Evolutionary conservation across 2,329 filamentous ascomycete genomes (phyloP).

Genomic region (Xylariomycetidae sp.): DNA sequence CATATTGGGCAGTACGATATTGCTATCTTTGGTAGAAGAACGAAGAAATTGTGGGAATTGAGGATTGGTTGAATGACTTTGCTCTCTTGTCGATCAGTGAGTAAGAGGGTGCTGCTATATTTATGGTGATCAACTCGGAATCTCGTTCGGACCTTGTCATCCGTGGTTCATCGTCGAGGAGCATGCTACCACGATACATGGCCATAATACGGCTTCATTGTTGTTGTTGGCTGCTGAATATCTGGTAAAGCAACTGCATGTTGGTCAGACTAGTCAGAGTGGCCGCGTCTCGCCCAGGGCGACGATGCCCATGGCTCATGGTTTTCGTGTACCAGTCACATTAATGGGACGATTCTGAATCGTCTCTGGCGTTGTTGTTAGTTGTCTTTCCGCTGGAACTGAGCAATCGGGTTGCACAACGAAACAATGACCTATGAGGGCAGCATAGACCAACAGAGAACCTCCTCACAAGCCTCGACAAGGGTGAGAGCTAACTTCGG

Average conservation of each 20-base stretch:
- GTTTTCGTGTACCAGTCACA: constrained; percentile 2
- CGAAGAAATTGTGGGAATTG: constrained; percentile 3
- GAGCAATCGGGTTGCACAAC: no score
- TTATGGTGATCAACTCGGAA: constrained; percentile 4
- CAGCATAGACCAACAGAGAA: no score
- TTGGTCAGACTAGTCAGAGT: constrained; percentile 3
- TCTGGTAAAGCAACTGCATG: constrained; percentile 3
- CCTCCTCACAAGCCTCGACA: no score
- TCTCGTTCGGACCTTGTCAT: constrained; percentile 3
- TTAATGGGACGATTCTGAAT: constrained; percentile 3
- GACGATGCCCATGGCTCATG: constrained; percentile 3
- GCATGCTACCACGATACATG: constrained; percentile 2
- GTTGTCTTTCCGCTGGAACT: no score
- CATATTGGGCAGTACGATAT: constrained; percentile 1
- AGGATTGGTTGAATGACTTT: constrained; percentile 4
- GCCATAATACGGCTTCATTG: constrained; percentile 1
- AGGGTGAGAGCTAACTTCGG: no score
- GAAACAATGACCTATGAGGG: no score
- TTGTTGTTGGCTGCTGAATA: constrained; percentile 2
- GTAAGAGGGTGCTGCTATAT: constrained; percentile 3
- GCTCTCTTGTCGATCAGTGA: constrained; percentile 2
- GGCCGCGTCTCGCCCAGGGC: constrained; percentile 2
- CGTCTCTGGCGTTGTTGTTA: constrained; percentile 3
- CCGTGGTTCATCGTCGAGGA: constrained; percentile 1
- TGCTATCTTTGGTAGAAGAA: constrained; percentile 3